Percentiles rank a stretch among this genome's conserved stretches.
Evolutionary conservation across 2,329 filamentous ascomycete species (phyloP).

Genomic region (Fusarium succisae): DNA sequence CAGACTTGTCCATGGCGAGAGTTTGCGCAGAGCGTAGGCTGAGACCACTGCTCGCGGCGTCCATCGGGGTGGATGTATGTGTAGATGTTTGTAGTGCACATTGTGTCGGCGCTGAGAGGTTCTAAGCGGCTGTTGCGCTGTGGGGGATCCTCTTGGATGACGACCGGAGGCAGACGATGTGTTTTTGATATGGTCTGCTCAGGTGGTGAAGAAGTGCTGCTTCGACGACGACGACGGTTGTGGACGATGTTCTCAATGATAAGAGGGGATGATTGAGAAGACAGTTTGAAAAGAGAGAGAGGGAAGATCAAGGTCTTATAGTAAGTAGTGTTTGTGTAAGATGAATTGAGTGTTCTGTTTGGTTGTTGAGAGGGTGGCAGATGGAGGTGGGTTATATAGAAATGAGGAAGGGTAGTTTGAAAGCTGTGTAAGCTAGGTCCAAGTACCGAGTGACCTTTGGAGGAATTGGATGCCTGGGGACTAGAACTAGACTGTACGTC

Average conservation of each 20-base stretch:
- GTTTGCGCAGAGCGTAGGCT: slow-evolving; percentile 51
- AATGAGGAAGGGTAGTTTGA: slow-evolving; percentile 22
- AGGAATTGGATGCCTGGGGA: slow-evolving; percentile 36
- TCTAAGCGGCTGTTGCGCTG: slow-evolving; percentile 33
- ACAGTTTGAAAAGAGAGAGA: slow-evolving; percentile 21
- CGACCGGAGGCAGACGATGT: slow-evolving; percentile 25
- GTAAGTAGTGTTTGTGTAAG: neutral
- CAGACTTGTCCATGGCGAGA: slow-evolving; percentile 55
- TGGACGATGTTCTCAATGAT: slow-evolving; percentile 36
- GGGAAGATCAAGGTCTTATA: slow-evolving; percentile 6
- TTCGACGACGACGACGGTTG: slow-evolving; percentile 27
- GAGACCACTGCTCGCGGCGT: slow-evolving; percentile 46
- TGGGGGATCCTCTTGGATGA: slow-evolving; percentile 37
- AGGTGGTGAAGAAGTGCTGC: slow-evolving; percentile 14
- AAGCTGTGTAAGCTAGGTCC: slow-evolving; percentile 24
- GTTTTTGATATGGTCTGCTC: slow-evolving; percentile 22
- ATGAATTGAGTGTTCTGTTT: slow-evolving; percentile 35
- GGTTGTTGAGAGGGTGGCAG: slow-evolving; percentile 17
- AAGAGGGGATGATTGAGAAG: slow-evolving; percentile 26
- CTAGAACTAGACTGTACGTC: neutral
- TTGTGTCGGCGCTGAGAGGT: slow-evolving; percentile 48
- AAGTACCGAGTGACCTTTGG: neutral
- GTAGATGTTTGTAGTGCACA: slow-evolving; percentile 62
- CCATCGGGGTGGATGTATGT: slow-evolving; percentile 59
- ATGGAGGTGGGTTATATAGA: slow-evolving; percentile 39